phyloP scores from a whole-genome alignment of 306 rosid species.

The Arachis stenosperma region DNA sequence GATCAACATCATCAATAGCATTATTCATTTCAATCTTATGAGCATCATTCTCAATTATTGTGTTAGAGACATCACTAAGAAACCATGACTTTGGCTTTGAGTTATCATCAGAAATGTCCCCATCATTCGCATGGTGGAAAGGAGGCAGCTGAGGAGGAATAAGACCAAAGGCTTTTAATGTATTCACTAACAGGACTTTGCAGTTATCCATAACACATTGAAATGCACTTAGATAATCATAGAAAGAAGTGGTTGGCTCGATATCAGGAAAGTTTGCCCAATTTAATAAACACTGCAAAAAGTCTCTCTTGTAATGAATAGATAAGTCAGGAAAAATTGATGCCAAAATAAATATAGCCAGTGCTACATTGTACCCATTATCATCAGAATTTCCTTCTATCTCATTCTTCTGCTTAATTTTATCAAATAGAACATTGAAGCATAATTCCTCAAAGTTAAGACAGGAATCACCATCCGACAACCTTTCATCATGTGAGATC shows the following conservation, averaged over 20 bases:
- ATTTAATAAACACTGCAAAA: slow-evolving; percentile 61
- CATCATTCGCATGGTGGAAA: slow-evolving; percentile 37
- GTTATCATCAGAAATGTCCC: slow-evolving; percentile 46
- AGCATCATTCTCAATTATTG: slow-evolving; percentile 43
- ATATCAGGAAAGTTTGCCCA: slow-evolving; percentile 71
- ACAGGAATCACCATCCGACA: slow-evolving; percentile 64
- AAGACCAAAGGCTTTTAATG: slow-evolving; percentile 58
- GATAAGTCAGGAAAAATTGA: slow-evolving; percentile 80
- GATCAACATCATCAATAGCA: slow-evolving; percentile 39
- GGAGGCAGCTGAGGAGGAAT: slow-evolving; percentile 57
- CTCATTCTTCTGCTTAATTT: slow-evolving; percentile 56
- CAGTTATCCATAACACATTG: slow-evolving; percentile 77
- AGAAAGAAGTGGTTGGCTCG: slow-evolving; percentile 73
- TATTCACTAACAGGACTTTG: slow-evolving; percentile 60
- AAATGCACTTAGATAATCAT: slow-evolving; percentile 82
- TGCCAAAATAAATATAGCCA: slow-evolving; percentile 83
- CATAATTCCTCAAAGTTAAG: slow-evolving; percentile 84
- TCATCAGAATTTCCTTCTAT: slow-evolving; percentile 47
- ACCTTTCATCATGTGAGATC: slow-evolving; percentile 68
- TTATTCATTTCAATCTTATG: slow-evolving; percentile 47
- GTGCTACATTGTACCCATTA: slow-evolving; percentile 58
- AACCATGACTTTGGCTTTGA: slow-evolving; percentile 58
- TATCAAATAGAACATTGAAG: slow-evolving; percentile 67
- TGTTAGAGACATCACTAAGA: slow-evolving; percentile 54
- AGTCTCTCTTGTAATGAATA: slow-evolving; percentile 65